Evolutionary conservation across 495 filamentous ascomycete species (phyloP), one percentile per base, ranked within the genome.

Genomic region (Alectoria sarmentosa): DNA sequence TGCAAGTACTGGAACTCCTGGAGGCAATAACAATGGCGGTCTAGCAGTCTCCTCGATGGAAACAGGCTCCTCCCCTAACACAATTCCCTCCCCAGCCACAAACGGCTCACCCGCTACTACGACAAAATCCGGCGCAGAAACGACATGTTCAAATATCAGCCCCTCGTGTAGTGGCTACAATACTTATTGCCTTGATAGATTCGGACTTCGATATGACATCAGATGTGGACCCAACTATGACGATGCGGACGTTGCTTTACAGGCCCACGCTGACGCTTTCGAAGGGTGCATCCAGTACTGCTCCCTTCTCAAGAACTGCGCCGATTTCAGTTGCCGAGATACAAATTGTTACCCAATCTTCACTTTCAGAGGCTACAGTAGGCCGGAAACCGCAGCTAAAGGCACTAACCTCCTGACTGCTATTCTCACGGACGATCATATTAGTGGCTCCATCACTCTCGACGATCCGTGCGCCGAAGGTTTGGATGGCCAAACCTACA

Each of bases 261-360:
- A 4, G 34, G n/a, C 60, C 42, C 64, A 66, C 56, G 64, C 67
- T 32, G 67, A 69, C 60, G 55, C 64, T 6, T 66, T 57, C 32
- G 42, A 32, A 36, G 49, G n/a, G 6, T 69, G 67, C 26, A 32
- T 69, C 39, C 38, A 66, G 37, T 39, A 58, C 44, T 69, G 64
- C 38, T 36, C 49, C 54, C 49, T 69, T 38, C 59, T 66, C 42
- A n/a, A 36, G 9, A 32, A 38, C 19, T 66, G 64, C 49, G 19
- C 23, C 26, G 67, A 26, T 17, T 61, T 56, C 36, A 64, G 63
- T 9, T 66, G 41, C 21, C 19, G 44, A 19, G 61, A 34, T 39
- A 34, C 34, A 30, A 67, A 69, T 32, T 71, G 69, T 57, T 32
- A 52, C 26, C 64, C 67, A 2, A 67, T 67, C 38, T 41, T 4